Base-by-base conservation (phyloP, 371 early-diverging fungal genomes). In the Apophysomyces variabilis region DNA sequence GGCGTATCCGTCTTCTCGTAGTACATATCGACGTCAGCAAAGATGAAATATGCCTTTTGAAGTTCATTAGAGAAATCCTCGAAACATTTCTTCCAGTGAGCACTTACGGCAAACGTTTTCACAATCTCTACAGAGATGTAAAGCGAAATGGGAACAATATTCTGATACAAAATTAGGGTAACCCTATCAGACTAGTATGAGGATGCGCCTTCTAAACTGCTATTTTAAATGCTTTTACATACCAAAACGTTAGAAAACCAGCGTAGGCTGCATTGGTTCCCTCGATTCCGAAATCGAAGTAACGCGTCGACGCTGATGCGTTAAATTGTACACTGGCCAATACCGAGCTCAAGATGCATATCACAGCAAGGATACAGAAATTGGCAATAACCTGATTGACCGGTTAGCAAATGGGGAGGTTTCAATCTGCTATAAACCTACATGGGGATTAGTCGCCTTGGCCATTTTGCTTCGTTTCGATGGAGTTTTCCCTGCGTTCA, bases 91-190 rank as follows among this genome's bases (percentile, higher is more conserved):
- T 61, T 13, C 6, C 5, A 35, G 37, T 43, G 35, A 14, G 14
- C 16, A 65, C 80, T 70, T 78, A 82, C 82, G 14, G 75, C 84
- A 50, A 80, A 58, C 3, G 92, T 88, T 75, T 94, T 95, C 38
- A 94, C 95, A 35, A 95, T 84, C 75, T 99, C 99, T 8, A 99
- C 87, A 16, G 94, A 96, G 56, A 99, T 92, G 72, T 97, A 99
- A 37, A 99, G 86, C 21, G 98, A 96, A 60, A 99, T 93, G 0
- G 99, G 99, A 6, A 99, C 81, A 69, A 83, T 83, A 57, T 83
- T 83, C 57, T 83, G 84, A 44, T 80, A 83, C 61, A 83, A 57
- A 64, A 83, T 83, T 8, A 83, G 66, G 4, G 84, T 75, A 18
- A 83, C 81, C 84, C 83, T 82, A 90, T 36, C 94, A 37, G 16